Conservation (phyloP, 2,329 filamentous ascomycete species). For the Daldinia sp. region DNA sequence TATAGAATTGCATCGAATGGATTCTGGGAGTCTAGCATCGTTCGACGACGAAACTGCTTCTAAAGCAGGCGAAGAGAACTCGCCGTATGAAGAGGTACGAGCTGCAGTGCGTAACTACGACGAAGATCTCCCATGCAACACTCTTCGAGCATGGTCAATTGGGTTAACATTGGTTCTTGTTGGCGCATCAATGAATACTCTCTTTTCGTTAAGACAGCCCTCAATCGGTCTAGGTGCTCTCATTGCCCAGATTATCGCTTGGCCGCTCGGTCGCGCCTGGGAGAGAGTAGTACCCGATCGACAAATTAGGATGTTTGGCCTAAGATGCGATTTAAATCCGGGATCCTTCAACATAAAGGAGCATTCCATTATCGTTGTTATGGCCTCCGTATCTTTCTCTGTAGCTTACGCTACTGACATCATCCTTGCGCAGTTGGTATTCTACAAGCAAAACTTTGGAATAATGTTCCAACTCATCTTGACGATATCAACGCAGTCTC, state of each 20-base stretch:
- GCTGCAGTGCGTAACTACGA: slow-evolving; percentile 72
- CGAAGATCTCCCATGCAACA: slow-evolving; percentile 71
- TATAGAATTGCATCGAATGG: slow-evolving; percentile 44
- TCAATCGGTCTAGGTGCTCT: slow-evolving; percentile 68
- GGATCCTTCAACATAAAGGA: slow-evolving; percentile 77
- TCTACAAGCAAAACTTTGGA: slow-evolving; percentile 76
- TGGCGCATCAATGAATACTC: slow-evolving; percentile 68
- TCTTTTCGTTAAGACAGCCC: slow-evolving; percentile 69
- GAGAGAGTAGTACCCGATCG: slow-evolving; percentile 61
- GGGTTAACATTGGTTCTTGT: slow-evolving; percentile 64
- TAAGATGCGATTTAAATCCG: slow-evolving; percentile 67
- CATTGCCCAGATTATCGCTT: slow-evolving; percentile 70
- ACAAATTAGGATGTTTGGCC: slow-evolving; percentile 61
- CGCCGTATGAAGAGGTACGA: slow-evolving; percentile 72
- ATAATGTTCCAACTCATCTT: slow-evolving; percentile 72
- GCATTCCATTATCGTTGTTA: slow-evolving; percentile 72
- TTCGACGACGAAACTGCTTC: slow-evolving; percentile 43
- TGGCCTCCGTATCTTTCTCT: slow-evolving; percentile 75
- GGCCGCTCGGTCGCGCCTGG: slow-evolving; percentile 70
- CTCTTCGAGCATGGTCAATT: slow-evolving; percentile 70
- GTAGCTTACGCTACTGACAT: slow-evolving; percentile 79
- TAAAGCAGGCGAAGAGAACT: slow-evolving; percentile 59
- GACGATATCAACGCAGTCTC: slow-evolving; percentile 72
- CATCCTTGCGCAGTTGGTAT: slow-evolving; percentile 73
- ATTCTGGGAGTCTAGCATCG: slow-evolving; percentile 33